A percentile compares a stretch with the other conserved stretches of the same genome.
These are phyloP conservation scores for Saccharomyces cerevisiae DNA, from an alignment of 805 yeast genomes.

Conservation along the genomic window DNA sequence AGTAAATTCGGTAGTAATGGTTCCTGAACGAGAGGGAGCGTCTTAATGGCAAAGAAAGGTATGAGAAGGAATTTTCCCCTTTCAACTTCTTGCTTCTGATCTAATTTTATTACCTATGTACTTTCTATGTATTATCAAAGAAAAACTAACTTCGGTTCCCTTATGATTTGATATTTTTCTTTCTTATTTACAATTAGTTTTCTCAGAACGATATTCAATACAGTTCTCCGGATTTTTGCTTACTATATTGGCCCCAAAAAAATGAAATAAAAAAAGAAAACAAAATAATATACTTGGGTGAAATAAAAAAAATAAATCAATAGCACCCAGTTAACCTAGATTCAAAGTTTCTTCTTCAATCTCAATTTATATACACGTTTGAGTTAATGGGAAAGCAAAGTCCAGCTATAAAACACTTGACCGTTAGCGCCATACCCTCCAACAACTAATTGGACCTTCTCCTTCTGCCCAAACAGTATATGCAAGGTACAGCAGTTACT, in stretches of 20 bases:
- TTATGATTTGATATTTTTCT: neutral
- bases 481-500: constrained; percentile 6
- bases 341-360: neutral
- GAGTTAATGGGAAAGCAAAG: neutral
- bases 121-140: neutral
- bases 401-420: neutral
- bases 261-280: neutral
- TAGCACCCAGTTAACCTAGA: neutral
- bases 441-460: neutral
- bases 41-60: neutral
- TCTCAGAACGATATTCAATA: neutral
- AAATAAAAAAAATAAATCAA: neutral
- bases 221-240: neutral
- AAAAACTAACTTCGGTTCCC: neutral
- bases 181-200: neutral
- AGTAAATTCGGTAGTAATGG: constrained; percentile 81
- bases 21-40: constrained; percentile 37
- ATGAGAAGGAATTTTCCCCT: neutral
- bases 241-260: no score
- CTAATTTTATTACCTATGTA: constrained; percentile 4
- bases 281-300: neutral
- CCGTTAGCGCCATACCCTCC: neutral
- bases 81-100: neutral
- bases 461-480: neutral
- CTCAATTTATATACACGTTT: neutral